Evolutionary conservation across 2,329 filamentous ascomycete species (phyloP).

Genomic region (Penicillium sp.): DNA sequence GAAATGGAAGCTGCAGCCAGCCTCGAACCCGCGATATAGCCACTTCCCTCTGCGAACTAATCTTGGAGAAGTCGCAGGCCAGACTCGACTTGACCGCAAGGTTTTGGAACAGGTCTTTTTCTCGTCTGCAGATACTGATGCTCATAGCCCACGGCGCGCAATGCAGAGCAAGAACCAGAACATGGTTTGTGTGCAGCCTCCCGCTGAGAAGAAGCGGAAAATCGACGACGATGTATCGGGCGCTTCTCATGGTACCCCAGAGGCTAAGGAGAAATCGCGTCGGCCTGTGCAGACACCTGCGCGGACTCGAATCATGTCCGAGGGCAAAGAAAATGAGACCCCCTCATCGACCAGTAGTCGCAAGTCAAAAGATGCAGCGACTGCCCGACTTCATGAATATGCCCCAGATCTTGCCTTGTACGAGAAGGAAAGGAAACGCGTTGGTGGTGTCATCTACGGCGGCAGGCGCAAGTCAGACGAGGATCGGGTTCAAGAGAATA

Average conservation of each 20-base stretch:
- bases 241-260: constrained; percentile 27
- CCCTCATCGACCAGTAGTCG: constrained; percentile 74
- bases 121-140: constrained; percentile 32
- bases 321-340: constrained; percentile 80
- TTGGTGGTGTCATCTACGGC: constrained; percentile 63
- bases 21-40: constrained; percentile 73
- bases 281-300: constrained; percentile 53
- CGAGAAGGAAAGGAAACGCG: constrained; percentile 88
- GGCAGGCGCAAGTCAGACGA: constrained; percentile 49
- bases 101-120: constrained; percentile 70
- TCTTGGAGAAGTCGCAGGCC: constrained; percentile 86
- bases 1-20: constrained; percentile 71
- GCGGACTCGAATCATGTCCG: constrained; percentile 50
- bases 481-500: constrained; percentile 35
- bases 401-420: constrained; percentile 85
- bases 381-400: constrained; percentile 71
- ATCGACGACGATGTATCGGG: constrained; percentile 19
- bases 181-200: constrained; percentile 23
- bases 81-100: constrained; percentile 75
- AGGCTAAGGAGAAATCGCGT: constrained; percentile 28
- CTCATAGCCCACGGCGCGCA: constrained; percentile 22
- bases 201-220: constrained; percentile 22
- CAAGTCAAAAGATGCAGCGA: constrained; percentile 82
- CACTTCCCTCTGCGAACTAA: constrained; percentile 89
- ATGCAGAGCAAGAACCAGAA: constrained; percentile 42